phyloP scores from a whole-genome alignment of 2,329 filamentous ascomycete species.

The Calonectria multiphialidica region DNA sequence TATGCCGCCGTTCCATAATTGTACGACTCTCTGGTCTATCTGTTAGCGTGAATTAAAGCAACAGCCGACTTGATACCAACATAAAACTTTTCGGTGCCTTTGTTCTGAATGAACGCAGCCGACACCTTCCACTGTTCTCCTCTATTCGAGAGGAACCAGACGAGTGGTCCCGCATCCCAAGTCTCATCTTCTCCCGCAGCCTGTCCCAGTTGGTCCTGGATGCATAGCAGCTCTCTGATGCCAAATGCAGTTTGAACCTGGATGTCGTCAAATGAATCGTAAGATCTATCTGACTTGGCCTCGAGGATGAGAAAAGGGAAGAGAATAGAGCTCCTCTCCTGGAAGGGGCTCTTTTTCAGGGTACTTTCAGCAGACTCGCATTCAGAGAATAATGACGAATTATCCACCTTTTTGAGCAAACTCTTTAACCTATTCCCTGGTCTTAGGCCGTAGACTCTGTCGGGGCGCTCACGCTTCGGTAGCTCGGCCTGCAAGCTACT shows the following conservation, averaged over 20 bases:
- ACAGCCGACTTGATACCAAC: background rate
- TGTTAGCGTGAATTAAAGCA: background rate
- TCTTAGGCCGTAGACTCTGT: constrained; percentile 3
- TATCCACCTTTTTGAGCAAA: background rate
- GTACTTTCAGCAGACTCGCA: background rate
- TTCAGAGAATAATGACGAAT: background rate
- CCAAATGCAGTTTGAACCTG: constrained; percentile 25
- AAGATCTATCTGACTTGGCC: constrained; percentile 23
- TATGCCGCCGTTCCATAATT: constrained; percentile 26
- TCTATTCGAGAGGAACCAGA: constrained; percentile 11
- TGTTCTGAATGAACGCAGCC: background rate
- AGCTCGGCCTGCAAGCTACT: background rate
- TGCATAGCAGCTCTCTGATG: constrained; percentile 24
- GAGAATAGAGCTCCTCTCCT: constrained; percentile 6
- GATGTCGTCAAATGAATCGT: constrained; percentile 10
- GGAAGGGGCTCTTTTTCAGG: background rate
- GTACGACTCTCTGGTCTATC: background rate
- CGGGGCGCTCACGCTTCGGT: background rate
- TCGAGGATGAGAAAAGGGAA: constrained; percentile 30
- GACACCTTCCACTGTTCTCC: constrained; percentile 3
- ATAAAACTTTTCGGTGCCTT: background rate
- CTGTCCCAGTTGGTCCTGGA: constrained; percentile 16
- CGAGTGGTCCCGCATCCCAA: constrained; percentile 7
- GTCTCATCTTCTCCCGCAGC: background rate
- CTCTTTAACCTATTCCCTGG: background rate